Evolutionary conservation across 1,284 basidiomycete species (phyloP), one percentile per base, ranked within the genome.

Genomic region (Ustilago vetiveriae): DNA sequence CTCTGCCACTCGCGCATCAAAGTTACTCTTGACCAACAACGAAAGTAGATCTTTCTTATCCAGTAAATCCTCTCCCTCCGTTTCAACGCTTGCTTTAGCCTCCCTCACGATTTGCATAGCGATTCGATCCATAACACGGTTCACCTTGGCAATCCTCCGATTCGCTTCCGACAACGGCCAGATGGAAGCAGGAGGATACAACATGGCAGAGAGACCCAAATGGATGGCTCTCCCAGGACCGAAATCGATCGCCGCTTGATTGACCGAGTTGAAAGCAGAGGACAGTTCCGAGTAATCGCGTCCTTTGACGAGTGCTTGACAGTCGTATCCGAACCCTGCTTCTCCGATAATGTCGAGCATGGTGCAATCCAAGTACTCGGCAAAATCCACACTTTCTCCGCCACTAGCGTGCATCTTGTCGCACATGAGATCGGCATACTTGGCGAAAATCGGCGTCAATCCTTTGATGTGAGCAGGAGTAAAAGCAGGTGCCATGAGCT

Each of bases 1-100:
- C 76, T 90, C 86, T 0, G 84, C 83, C 2, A 42, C 38, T 0
- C 42, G 32, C 1, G 53, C 50, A 10, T 19, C 37, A 1, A 68
- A 35, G 33, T 74, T 63, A 35, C 42, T 36, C 40, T 63, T 62
- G 45, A 72, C 26, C 10, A 72, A 44, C 8, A 72, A 38, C 13
- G 47, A 49, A 10, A 72, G 55, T 1, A 72, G 45, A n/a, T 72
- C 68, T 35, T 67, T 72, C 22, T 56, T 62, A 13, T 51, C 68
- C 2, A 33, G 36, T 7, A 71, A 17, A 36, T 63, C 68, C 13
- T 71, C 63, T 0, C 52, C 62, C 29, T 65, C 49, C 19, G 51
- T 14, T 14, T 39, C 17, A 0, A 72, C 45, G 16, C 24, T 26
- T 9, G 14, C 19, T 23, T 57, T 70, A 1, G 64, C 64, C 2